Percentiles rank a stretch among this genome's conserved stretches.
These are phyloP conservation scores for Boletus semigastroideus DNA, from an alignment of 1,284 basidiomycete genomes.

Conservation along the genomic window DNA sequence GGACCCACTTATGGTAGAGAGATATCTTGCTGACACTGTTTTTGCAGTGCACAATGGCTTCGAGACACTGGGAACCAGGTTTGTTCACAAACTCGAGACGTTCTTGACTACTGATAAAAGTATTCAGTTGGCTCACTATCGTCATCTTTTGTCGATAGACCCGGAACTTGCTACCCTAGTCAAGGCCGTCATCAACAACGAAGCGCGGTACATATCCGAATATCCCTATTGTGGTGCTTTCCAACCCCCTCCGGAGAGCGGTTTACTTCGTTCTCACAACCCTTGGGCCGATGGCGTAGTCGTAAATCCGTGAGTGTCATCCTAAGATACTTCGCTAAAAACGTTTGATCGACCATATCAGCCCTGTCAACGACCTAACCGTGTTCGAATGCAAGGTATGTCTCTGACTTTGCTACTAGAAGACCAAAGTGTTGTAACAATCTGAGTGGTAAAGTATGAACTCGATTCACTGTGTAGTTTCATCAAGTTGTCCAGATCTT, in stretches of 20 bases:
- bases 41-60: slow-evolving; percentile 62
- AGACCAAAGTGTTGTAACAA: not conserved
- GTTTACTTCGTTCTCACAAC: slow-evolving; percentile 59
- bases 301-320: slow-evolving; percentile 61
- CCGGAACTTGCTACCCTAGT: slow-evolving; percentile 59
- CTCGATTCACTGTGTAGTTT: slow-evolving; percentile 75
- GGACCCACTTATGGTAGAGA: slow-evolving; percentile 32
- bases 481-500: slow-evolving; percentile 71
- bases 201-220: slow-evolving; percentile 69
- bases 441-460: slow-evolving; percentile 53
- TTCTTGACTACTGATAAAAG: slow-evolving; percentile 3
- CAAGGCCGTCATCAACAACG: slow-evolving; percentile 75
- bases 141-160: slow-evolving; percentile 55
- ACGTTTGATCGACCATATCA: slow-evolving; percentile 24
- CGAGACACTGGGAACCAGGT: slow-evolving; percentile 78
- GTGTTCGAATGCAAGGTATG: slow-evolving; percentile 78
- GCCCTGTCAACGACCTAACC: slow-evolving; percentile 63
- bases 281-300: slow-evolving; percentile 64
- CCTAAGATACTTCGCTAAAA: not conserved
- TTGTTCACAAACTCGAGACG: slow-evolving; percentile 8
- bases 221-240: slow-evolving; percentile 78
- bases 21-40: slow-evolving; percentile 6
- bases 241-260: slow-evolving; percentile 73
- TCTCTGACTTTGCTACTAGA: not conserved
- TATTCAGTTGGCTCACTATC: slow-evolving; percentile 65